These are phyloP conservation scores for Hericium coralloides DNA, from an alignment of 768 basidiomycete species.

Conservation along the genomic window DNA sequence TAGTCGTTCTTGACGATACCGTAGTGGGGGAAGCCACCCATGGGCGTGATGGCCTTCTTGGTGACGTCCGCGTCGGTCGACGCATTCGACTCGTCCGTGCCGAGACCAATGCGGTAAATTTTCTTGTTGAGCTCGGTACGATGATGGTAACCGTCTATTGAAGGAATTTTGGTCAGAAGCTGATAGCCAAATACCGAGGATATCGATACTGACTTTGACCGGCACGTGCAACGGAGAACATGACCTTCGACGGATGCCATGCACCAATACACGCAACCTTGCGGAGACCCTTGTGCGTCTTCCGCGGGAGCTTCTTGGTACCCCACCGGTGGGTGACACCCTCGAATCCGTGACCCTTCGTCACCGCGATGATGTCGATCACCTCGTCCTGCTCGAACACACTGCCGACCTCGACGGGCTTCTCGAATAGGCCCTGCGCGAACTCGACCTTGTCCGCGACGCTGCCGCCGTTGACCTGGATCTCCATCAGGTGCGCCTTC, in stretches of 20 bases:
- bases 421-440: constrained; percentile 91
- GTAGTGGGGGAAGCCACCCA: constrained; percentile 99
- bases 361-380: constrained; percentile 95
- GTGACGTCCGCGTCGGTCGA: constrained; percentile 94
- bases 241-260: constrained; percentile 99
- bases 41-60: constrained; percentile 87
- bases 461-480: constrained; percentile 97
- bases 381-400: constrained; percentile 97
- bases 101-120: constrained; percentile 90
- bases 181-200: not conserved
- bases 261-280: constrained; percentile 99
- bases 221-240: constrained; percentile 99
- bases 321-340: constrained; percentile 99
- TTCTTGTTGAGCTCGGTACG: constrained; percentile 99
- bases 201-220: constrained; percentile 80
- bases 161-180: constrained; percentile 3
- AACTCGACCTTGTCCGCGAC: constrained; percentile 97
- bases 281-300: constrained; percentile 99
- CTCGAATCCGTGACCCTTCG: constrained; percentile 99
- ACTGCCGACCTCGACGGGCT: constrained; percentile 75
- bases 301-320: constrained; percentile 95
- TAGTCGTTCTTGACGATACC: constrained; percentile 99
- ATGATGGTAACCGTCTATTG: constrained; percentile 85
- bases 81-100: constrained; percentile 69
- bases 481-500: constrained; percentile 99